Base-by-base conservation (phyloP, 257 asterid genomes). In the Osmanthus fragrans region DNA sequence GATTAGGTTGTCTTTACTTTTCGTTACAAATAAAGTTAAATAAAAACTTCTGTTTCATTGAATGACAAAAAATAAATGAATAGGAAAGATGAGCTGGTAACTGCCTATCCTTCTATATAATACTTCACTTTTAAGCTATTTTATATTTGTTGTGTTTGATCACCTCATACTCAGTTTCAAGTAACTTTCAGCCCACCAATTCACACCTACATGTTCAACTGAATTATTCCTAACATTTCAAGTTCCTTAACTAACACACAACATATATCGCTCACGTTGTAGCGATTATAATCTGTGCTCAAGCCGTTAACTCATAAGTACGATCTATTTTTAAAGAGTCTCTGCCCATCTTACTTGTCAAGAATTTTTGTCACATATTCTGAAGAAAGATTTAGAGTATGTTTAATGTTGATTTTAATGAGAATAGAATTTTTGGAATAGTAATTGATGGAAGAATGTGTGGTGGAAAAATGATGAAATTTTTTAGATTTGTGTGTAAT, bases 1-100 rank as follows among this genome's bases (percentile, higher is more conserved):
- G 90, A 87, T 88, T 86, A 84, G 96, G 92, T 87, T 93, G 72
- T 64, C 73, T 73, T 74, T 79, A 73, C 51, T 79, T 19, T 63
- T 60, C 30, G 74, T 75, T 76, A 82, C 32, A 70, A 79, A 70
- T 33, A 63, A 23, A 77, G 67, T 13, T 54, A 36, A 76, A 64
- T 45, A 49, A 56, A 71, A 71, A 69, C 56, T 39, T 63, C 75
- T 76, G 77, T 86, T 84, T 79, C 82, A 88, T 77, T 88, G 84
- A 85, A 85, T 88, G 89, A 80, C 82, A 84, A 81, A 60, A 89
- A 86, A 89, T 80, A 84, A 87, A 87, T 76, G 94, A 89, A 88
- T 83, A 76, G 81, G 87, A 88, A 90, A 84, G 88, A 86, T 85
- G 86, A 86, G 86, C 77, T 79, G 85, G 89, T 88, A 90, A 86